These are phyloP conservation scores for Kwoniella sp. DNA, from an alignment of 768 basidiomycete genomes.

Conservation along the genomic window DNA sequence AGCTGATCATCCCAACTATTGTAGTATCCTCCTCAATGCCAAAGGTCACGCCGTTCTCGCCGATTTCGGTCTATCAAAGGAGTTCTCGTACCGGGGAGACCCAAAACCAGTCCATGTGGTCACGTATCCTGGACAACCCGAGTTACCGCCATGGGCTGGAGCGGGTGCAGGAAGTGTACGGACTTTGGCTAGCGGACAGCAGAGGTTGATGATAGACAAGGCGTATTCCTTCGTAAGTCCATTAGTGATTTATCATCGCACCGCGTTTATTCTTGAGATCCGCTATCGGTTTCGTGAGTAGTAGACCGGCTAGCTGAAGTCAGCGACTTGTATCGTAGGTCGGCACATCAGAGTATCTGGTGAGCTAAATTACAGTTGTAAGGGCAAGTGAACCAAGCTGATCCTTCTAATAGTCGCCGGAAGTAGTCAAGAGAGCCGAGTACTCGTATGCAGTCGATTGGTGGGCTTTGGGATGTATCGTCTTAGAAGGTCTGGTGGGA, in stretches of 20 bases:
- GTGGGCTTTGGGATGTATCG: slow-evolving; percentile 98
- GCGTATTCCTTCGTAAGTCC: slow-evolving; percentile 41
- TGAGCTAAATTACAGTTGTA: slow-evolving; percentile 19
- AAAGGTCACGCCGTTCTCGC: slow-evolving; percentile 96
- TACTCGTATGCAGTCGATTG: slow-evolving; percentile 65
- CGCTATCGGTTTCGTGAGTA: neutral
- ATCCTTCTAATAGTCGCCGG: slow-evolving; percentile 66
- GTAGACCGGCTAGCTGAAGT: neutral
- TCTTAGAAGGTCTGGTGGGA: slow-evolving; percentile 95
- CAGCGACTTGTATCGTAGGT: slow-evolving; percentile 18
- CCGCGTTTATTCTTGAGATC: neutral
- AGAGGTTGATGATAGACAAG: slow-evolving; percentile 32
- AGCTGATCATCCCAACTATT: neutral
- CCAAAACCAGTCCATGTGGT: slow-evolving; percentile 36
- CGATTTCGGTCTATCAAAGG: slow-evolving; percentile 71
- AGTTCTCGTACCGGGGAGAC: slow-evolving; percentile 42
- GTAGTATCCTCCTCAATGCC: slow-evolving; percentile 76
- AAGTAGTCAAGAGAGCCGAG: slow-evolving; percentile 78
- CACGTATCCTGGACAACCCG: slow-evolving; percentile 31
- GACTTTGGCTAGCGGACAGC: slow-evolving; percentile 13
- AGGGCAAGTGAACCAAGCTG: neutral
- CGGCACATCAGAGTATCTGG: slow-evolving; percentile 49
- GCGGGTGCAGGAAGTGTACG: slow-evolving; percentile 33
- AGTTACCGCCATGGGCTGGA: slow-evolving; percentile 42
- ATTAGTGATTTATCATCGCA: neutral